Evolutionary conservation across 148 eudicot genomes (phyloP).

Genomic region (Fallopia convolvulus): DNA sequence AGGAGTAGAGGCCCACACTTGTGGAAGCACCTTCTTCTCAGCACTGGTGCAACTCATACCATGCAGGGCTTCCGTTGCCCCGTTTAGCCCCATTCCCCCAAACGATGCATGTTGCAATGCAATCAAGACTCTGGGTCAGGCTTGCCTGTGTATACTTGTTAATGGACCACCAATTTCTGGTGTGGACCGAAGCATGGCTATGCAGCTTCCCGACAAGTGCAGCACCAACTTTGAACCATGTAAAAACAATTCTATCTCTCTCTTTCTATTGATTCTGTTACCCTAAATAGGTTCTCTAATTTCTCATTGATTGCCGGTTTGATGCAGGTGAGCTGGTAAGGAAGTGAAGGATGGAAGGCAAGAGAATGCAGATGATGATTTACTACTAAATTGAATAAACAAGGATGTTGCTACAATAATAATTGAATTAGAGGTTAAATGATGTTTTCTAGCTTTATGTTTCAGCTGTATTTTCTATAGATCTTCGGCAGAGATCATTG

Average conservation of each 20-base stretch:
- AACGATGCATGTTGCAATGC: constrained; percentile 81
- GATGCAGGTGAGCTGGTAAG: constrained; percentile 12
- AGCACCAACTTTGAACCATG: constrained; percentile 69
- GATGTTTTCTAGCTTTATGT: not conserved
- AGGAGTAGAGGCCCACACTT: constrained; percentile 32
- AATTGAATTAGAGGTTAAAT: not conserved
- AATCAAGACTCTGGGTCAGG: constrained; percentile 66
- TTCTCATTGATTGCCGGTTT: not conserved
- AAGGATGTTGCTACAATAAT: not conserved
- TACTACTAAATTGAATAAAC: not conserved
- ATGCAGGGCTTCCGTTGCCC: constrained; percentile 66
- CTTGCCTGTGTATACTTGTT: constrained; percentile 76
- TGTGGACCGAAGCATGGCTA: constrained; percentile 83
- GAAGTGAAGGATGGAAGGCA: constrained; percentile 8
- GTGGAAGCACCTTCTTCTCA: constrained; percentile 73
- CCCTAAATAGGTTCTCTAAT: not conserved
- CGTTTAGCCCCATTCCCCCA: constrained; percentile 71
- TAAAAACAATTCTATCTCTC: constrained; percentile 12
- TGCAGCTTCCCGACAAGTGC: constrained; percentile 88
- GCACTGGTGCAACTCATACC: constrained; percentile 84
- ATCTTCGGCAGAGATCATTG: not conserved
- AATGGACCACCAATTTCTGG: constrained; percentile 88
- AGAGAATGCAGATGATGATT: not conserved
- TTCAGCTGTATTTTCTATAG: not conserved
- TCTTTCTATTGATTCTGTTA: not conserved